Evolutionary conservation across 2,329 filamentous ascomycete genomes (phyloP), one percentile per base, ranked within the genome.

Genomic region (Talaromyces marneffei): DNA sequence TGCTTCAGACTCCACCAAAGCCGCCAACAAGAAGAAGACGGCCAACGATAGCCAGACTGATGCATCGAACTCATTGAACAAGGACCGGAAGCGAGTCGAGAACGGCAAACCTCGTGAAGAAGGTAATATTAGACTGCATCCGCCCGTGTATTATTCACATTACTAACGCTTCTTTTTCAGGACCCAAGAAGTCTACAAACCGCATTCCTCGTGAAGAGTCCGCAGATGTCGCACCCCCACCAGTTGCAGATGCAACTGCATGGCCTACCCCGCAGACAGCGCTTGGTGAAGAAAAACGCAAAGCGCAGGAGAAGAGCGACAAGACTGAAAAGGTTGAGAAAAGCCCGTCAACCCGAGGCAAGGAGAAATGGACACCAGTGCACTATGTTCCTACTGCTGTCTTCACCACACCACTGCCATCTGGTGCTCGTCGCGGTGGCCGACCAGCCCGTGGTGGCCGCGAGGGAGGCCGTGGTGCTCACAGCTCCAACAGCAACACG

Each of bases 211-310:
- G 66, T 3, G 65, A 65, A 44, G 61, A 64, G 50, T 64, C 65
- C 25, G 31, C 57, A 27, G 62, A 64, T 25, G 55, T 61, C 46
- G 72, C 77, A 44, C 79, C 84, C 35, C 90, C 90, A 27, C 82
- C 90, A 2, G 88, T 91, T 52, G 86, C 84, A 62, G 92, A 97
- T 74, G 83, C 90, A 55, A 80, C 85, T 58, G 87, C 87, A 20
- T 99, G 94, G 94, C 94, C 94, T 16, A 97, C 93, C 2, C 92
- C 92, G 0, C 91, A 96, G 67, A 87, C 82, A 55, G 88, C 87
- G 1, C 85, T 88, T 57, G 86, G 87, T 55, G 91, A 94, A 67
- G 85, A 89, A 64, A 90, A 90, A 76, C 87, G 87, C 70, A 92
- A 91, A 74, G 77, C 81, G 1, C 80, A 85, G 58, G 82, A 87